Conservation (phyloP, 768 basidiomycete species). For the Pulveroboletus sp. region DNA sequence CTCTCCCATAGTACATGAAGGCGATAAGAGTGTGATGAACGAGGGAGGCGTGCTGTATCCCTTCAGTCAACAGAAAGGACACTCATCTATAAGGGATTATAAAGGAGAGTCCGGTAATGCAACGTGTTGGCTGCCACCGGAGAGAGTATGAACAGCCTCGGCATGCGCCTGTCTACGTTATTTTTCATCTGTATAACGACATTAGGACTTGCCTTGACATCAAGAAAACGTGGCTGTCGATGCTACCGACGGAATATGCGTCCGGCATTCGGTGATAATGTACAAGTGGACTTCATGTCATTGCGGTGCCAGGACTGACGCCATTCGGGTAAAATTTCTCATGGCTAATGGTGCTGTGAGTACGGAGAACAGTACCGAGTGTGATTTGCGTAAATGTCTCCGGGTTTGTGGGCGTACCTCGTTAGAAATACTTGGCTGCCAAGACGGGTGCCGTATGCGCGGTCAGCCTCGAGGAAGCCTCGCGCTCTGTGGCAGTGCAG, state of each 20-base stretch:
- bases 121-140: conserved; percentile 22
- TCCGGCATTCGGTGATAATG: conserved; percentile 14
- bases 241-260: conserved; percentile 5
- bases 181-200: conserved; percentile 12
- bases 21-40: conserved; percentile 15
- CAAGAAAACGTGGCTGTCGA: conserved; percentile 26
- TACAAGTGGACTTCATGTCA: conserved; percentile 10
- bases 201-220: conserved; percentile 15
- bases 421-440: not conserved
- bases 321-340: conserved; percentile 4
- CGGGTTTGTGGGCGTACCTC: conserved; percentile 4
- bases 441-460: not conserved
- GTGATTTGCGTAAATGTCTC: not conserved
- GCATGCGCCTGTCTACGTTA: conserved; percentile 13
- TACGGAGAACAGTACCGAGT: not conserved
- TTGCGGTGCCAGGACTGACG: conserved; percentile 20
- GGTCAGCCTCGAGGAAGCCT: conserved; percentile 27
- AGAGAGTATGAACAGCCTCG: conserved; percentile 24
- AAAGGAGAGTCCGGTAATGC: conserved; percentile 15
- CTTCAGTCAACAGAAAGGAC: conserved; percentile 14
- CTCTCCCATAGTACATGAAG: conserved; percentile 25
- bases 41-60: conserved; percentile 12
- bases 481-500: conserved; percentile 21
- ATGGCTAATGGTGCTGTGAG: conserved; percentile 7
- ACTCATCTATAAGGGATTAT: conserved; percentile 23